phyloP scores from a whole-genome alignment of 768 basidiomycete species.

The Mycena epipterygia region DNA sequence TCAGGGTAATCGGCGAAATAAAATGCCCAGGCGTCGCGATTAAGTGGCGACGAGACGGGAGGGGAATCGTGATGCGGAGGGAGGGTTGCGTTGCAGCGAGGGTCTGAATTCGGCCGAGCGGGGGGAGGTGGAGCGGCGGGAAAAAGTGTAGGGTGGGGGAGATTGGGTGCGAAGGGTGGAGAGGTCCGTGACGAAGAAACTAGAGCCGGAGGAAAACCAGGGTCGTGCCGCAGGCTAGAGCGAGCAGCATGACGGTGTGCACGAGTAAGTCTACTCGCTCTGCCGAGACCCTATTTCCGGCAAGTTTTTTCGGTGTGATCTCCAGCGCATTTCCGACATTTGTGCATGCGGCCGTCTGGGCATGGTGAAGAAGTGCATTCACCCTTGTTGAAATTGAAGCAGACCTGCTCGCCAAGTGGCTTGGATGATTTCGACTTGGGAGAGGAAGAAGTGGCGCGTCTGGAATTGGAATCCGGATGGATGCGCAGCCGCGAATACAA shows the following conservation, averaged over 20 bases:
- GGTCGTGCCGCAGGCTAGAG: background rate
- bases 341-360: background rate
- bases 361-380: background rate
- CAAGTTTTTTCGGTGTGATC: background rate
- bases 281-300: background rate
- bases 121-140: background rate
- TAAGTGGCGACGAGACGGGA: background rate
- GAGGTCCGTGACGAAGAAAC: background rate
- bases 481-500: background rate
- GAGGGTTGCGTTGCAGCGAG: background rate
- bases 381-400: background rate
- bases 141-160: background rate
- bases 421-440: background rate
- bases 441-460: background rate
- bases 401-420: background rate
- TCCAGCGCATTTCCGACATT: background rate
- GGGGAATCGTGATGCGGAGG: background rate
- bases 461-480: background rate
- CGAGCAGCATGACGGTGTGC: slow-evolving; percentile 1
- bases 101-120: background rate
- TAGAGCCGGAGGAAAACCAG: no score
- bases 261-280: background rate
- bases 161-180: background rate
- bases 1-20: background rate
- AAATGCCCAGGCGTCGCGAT: background rate